Conservation (phyloP, 2,329 filamentous ascomycete species). For the Monosporascus ibericus region DNA sequence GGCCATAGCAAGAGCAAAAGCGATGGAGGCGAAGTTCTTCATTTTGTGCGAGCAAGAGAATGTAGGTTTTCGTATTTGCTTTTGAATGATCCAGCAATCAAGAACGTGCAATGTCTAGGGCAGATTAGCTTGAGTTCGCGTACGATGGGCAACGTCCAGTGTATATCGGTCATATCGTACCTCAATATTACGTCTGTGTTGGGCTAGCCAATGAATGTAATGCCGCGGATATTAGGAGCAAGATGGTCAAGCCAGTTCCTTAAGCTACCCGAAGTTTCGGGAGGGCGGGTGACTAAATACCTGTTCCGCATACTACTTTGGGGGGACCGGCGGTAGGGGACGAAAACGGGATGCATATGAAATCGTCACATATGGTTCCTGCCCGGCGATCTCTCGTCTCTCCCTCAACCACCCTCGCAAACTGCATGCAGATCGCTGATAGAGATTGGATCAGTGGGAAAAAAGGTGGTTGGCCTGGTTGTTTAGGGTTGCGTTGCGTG, state of each 20-base stretch:
- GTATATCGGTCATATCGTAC: background rate
- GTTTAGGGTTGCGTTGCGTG: background rate
- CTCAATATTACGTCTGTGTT: background rate
- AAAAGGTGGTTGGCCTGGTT: background rate
- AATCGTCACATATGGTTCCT: background rate
- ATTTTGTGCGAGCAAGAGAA: constrained; percentile 1
- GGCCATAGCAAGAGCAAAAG: constrained; percentile 8
- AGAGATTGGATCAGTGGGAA: too few species aligned
- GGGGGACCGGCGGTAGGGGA: background rate
- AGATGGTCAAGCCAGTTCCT: background rate
- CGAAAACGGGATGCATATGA: background rate
- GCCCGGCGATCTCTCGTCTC: background rate
- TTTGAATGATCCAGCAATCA: too few species aligned
- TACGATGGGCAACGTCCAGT: too few species aligned
- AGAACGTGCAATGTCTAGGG: too few species aligned
- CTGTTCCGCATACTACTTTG: background rate
- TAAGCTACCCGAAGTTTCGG: background rate
- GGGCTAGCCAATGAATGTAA: background rate
- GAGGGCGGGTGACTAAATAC: background rate
- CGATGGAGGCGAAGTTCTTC: constrained; percentile 9
- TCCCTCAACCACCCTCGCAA: background rate
- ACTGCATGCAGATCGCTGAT: background rate
- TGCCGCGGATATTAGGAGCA: background rate
- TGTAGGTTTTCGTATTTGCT: too few species aligned
- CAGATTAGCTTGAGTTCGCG: too few species aligned